These are phyloP conservation scores for Ascoidea tarda DNA, from an alignment of 805 yeast species.

Conservation along the genomic window DNA sequence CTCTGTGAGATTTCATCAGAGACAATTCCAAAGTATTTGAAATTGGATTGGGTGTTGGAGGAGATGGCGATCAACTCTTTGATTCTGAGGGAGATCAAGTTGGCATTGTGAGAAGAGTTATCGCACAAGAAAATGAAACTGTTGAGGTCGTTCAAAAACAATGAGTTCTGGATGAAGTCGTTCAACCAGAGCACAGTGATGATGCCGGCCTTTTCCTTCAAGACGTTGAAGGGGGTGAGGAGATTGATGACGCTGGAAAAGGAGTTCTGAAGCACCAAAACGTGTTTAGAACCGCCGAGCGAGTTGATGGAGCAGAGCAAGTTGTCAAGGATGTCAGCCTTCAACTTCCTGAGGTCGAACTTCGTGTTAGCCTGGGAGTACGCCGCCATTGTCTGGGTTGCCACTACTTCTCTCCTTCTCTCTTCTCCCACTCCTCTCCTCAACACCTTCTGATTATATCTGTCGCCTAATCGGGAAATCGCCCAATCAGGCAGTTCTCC, in stretches of 20 bases:
- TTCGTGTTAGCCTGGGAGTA: background rate
- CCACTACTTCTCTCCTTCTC: too few species aligned
- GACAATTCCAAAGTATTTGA: conserved; percentile 14
- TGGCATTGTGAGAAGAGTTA: conserved; percentile 12
- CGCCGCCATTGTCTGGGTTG: too few species aligned
- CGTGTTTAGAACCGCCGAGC: conserved; percentile 2
- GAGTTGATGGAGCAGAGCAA: background rate
- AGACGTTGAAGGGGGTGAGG: conserved; percentile 37
- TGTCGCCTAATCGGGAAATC: too few species aligned
- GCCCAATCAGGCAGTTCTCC: too few species aligned
- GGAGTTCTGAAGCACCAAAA: conserved; percentile 21
- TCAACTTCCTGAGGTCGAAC: background rate
- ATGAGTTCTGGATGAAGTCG: conserved; percentile 7
- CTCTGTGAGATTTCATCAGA: conserved; percentile 24
- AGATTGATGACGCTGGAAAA: conserved; percentile 36
- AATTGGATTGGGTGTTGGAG: conserved; percentile 2
- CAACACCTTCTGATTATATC: too few species aligned
- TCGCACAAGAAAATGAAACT: conserved; percentile 14
- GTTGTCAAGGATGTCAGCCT: background rate
- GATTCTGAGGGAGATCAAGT: conserved; percentile 9
- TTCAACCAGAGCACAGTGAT: conserved; percentile 33
- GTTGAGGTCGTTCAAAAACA: background rate
- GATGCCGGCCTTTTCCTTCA: conserved; percentile 37
- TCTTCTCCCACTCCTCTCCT: too few species aligned
- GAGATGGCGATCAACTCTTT: conserved; percentile 8